Conservation (phyloP, 345 rosid genomes). For the Sisymbrium irio region DNA sequence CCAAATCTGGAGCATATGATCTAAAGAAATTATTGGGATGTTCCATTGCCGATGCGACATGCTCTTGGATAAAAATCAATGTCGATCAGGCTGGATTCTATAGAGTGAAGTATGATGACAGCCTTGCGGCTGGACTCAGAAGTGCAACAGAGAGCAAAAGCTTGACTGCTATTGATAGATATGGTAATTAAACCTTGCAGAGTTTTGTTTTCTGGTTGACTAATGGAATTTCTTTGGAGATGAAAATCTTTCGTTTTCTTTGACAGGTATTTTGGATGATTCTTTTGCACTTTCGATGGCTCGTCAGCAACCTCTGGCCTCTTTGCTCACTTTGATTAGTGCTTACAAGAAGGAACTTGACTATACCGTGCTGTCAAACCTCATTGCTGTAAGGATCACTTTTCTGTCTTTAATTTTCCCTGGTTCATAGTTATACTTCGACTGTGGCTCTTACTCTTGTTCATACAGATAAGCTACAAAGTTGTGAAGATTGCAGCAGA, state of each 20-base stretch:
- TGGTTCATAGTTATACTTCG: neutral
- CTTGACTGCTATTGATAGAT: conserved; percentile 75
- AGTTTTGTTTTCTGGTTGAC: conserved; percentile 8
- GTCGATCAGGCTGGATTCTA: conserved; percentile 89
- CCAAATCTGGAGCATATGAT: conserved; percentile 55
- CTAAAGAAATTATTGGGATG: conserved; percentile 42
- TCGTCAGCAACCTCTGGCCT: conserved; percentile 69
- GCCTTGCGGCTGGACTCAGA: conserved; percentile 71
- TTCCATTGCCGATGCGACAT: conserved; percentile 23
- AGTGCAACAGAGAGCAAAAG: conserved; percentile 63
- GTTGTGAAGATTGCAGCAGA: conserved; percentile 75
- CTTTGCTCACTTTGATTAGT: conserved; percentile 74
- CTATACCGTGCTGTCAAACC: conserved; percentile 79
- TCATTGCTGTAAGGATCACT: conserved; percentile 59
- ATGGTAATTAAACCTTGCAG: conserved; percentile 42
- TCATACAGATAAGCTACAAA: conserved; percentile 65
- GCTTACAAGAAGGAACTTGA: conserved; percentile 80
- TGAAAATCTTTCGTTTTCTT: conserved; percentile 4
- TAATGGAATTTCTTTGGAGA: neutral
- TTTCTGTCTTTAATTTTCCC: neutral
- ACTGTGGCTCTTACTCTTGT: conserved; percentile 28
- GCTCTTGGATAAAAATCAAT: conserved; percentile 77
- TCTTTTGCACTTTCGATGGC: conserved; percentile 93
- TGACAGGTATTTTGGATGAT: conserved; percentile 86
- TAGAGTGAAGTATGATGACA: conserved; percentile 84